Base-by-base conservation (phyloP, 495 filamentous ascomycete genomes). In the Annulohypoxylon nitens region DNA sequence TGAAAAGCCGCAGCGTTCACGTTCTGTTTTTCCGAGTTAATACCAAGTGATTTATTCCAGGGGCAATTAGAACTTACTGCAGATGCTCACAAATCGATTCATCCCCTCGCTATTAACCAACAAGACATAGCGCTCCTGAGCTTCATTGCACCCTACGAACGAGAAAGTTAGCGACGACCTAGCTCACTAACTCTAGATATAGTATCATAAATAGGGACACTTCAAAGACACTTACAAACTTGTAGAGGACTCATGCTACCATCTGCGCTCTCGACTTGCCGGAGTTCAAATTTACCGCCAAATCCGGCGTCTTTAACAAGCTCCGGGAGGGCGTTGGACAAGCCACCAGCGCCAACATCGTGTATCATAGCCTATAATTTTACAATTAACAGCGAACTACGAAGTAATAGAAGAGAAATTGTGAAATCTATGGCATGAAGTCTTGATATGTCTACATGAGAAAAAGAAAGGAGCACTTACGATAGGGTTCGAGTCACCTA, bases 1-100 rank as follows among this genome's bases (percentile, higher is more conserved):
- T 1, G 97, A 98, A 82, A 92, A 98, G 25, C 93, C 93, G 77
- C 96, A 98, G 48, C 96, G 90, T 81, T 98, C 96, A 71, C 96
- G 88, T 47, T 75, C 82, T 84, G 10, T 18, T 39, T 37, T 61
- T 36, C 11, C 16, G 4, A 3, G 55, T 69, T n/a, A 73, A 48
- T 18, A 47, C 86, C 85, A 61, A 18, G 18, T 45, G 26, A 67
- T 33, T n/a, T 20, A 30, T 0, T 26, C 37, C 6, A 6, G 18
- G n/a, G 36, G 57, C 50, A 23, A 23, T 39, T 54, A 47, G 2
- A 62, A 84, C 84, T 81, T 79, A 86, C 86, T 82, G 70, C 92
- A 93, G 73, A 98, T 97, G 55, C 87, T 87, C 47, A 90, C 91
- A 81, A 98, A 98, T 33, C 88, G 90, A 69, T 94, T 93, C 77